These are phyloP conservation scores for Aurantiochytrium sp. DNA, from an alignment of 108 stramenopile species.

Conservation along the genomic window DNA sequence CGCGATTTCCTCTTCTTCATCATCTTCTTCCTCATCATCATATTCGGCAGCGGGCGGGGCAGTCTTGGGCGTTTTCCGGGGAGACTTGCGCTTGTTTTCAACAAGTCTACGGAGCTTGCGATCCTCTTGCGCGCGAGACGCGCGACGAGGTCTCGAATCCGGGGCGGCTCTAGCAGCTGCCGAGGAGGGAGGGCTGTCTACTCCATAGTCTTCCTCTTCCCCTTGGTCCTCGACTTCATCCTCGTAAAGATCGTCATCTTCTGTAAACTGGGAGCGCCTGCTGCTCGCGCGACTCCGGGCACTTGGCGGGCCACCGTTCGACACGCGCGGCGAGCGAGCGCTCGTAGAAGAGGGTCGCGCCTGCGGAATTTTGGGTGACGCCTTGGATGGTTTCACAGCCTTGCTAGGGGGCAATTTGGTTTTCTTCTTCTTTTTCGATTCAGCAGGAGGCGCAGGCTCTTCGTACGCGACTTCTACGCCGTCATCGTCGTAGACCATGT, in stretches of 20 bases:
- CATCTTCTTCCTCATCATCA: not conserved
- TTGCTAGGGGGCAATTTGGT: not conserved
- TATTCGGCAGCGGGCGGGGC: not conserved
- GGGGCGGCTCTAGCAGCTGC: not conserved
- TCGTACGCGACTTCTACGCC: not conserved
- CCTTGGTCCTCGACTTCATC: not conserved
- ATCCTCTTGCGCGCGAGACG: not conserved
- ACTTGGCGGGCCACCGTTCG: not conserved
- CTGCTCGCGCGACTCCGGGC: not conserved
- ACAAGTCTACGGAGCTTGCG: not conserved
- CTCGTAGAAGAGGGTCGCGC: too few species aligned
- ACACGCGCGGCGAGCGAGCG: too few species aligned
- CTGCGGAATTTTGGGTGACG: not conserved
- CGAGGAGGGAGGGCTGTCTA: not conserved
- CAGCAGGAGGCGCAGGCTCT: not conserved
- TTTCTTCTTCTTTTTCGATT: not conserved
- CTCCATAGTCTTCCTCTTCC: not conserved
- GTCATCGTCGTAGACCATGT: not conserved
- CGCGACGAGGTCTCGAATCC: not conserved
- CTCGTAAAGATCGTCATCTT: not conserved
- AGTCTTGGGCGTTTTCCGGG: not conserved
- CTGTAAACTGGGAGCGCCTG: not conserved
- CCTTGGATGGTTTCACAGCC: not conserved
- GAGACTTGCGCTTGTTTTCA: not conserved
- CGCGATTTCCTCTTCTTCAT: not conserved